A percentile compares a stretch with the other conserved stretches of the same genome.
phyloP scores from a whole-genome alignment of 2,329 filamentous ascomycete genomes.

The Fusarium veterinarium region DNA sequence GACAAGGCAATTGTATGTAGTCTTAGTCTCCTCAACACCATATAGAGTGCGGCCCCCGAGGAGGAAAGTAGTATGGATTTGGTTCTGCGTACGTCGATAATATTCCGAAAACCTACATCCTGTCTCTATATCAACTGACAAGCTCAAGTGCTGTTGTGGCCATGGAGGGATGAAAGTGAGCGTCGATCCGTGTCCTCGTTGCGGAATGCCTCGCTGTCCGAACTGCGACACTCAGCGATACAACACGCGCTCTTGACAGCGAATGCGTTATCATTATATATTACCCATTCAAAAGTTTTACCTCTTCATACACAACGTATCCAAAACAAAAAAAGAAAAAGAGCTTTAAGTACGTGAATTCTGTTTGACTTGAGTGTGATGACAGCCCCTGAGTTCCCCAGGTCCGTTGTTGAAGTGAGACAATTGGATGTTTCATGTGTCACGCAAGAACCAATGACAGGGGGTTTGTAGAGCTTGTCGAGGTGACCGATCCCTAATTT shows the following conservation, averaged over 20 bases:
- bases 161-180: constrained; percentile 36
- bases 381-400: background rate
- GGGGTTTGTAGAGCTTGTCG: background rate
- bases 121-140: constrained; percentile 1
- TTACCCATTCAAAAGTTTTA: no score
- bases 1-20: background rate
- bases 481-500: background rate
- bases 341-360: background rate
- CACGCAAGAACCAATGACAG: background rate
- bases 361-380: background rate
- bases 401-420: background rate
- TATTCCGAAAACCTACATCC: background rate
- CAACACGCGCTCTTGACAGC: background rate
- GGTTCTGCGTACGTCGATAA: constrained; percentile 10
- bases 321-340: no score
- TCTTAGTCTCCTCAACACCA: background rate
- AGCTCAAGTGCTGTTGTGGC: constrained; percentile 22
- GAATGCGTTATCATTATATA: no score
- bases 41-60: background rate
- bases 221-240: constrained; percentile 32
- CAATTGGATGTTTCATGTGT: background rate
- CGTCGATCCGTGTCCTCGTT: constrained; percentile 32
- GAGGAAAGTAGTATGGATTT: constrained; percentile 11
- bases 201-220: constrained; percentile 18
- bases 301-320: no score